These are phyloP conservation scores for Entomortierella lignicola DNA, from an alignment of 192 early-diverging fungal genomes.

Conservation along the genomic window DNA sequence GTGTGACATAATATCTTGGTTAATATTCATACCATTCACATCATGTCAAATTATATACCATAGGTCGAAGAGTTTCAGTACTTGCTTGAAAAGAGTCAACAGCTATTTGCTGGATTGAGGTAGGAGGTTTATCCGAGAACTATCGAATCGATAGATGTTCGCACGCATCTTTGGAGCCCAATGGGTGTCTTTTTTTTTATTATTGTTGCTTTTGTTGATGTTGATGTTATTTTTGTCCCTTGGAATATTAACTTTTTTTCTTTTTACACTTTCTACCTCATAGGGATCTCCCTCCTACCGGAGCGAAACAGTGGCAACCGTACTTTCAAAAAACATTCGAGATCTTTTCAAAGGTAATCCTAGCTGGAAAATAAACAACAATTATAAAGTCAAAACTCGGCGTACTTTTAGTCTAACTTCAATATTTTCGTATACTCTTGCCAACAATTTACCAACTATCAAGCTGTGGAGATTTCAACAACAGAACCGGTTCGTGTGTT, in stretches of 20 bases:
- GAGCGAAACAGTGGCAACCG: conserved; percentile 73
- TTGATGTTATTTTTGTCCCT: conserved; percentile 1
- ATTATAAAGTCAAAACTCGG: background rate
- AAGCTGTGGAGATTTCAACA: conserved; percentile 97
- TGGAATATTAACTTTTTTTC: background rate
- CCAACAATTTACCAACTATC: background rate
- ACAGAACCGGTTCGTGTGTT: conserved; percentile 73
- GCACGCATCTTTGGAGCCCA: background rate
- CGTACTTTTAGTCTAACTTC: background rate
- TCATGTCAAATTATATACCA: too few relatives aligned
- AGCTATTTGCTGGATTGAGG: conserved; percentile 93
- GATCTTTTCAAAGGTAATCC: conserved; percentile 86
- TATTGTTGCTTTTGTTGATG: background rate
- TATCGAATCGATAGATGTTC: background rate
- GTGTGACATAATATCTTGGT: too few relatives aligned
- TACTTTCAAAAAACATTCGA: conserved; percentile 99
- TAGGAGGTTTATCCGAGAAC: conserved; percentile 41
- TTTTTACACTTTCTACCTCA: too few relatives aligned
- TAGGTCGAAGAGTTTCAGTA: conserved; percentile 91
- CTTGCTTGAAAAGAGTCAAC: conserved; percentile 96
- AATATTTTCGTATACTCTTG: background rate
- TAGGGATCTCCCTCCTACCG: conserved; percentile 91
- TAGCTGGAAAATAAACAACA: background rate
- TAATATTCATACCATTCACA: too few relatives aligned
- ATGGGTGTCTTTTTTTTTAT: too few relatives aligned